Conservation (phyloP, 2,329 filamentous ascomycete species). For the Neonectria coccinea region DNA sequence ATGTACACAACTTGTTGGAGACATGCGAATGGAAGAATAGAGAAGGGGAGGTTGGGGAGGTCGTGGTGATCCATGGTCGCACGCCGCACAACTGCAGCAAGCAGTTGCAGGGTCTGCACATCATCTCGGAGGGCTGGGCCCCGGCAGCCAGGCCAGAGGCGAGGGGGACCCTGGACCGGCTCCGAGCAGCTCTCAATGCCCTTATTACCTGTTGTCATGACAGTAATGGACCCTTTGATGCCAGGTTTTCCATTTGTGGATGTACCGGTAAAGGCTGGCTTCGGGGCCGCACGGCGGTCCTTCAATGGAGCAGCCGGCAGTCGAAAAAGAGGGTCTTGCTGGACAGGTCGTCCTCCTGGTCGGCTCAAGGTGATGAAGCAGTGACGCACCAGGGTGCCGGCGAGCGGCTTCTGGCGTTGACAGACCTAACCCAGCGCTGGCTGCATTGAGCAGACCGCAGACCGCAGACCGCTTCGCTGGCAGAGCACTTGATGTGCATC, state of each 20-base stretch:
- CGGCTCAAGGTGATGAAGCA: conserved; percentile 17
- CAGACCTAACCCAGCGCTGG: conserved; percentile 30
- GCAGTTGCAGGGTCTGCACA: conserved; percentile 46
- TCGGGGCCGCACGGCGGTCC: background rate
- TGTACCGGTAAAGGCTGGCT: background rate
- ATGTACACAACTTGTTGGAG: conserved; percentile 27
- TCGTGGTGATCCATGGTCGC: conserved; percentile 25
- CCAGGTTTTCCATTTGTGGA: background rate
- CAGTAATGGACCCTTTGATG: conserved; percentile 7
- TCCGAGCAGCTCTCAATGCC: conserved; percentile 6
- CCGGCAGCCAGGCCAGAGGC: conserved; percentile 23
- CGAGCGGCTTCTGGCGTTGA: conserved; percentile 24
- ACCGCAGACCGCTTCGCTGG: conserved; percentile 34
- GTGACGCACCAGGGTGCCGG: conserved; percentile 18
- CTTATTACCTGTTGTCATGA: conserved; percentile 2
- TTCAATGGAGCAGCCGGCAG: conserved; percentile 12
- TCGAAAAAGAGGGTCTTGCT: conserved; percentile 13
- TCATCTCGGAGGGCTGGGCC: conserved; percentile 40
- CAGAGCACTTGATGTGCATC: conserved; percentile 30
- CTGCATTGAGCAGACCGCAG: conserved; percentile 29
- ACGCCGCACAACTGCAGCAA: conserved; percentile 40
- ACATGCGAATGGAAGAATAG: conserved; percentile 18
- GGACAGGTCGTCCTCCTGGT: background rate
- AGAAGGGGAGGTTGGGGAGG: conserved; percentile 22
- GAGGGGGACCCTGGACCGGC: conserved; percentile 26